Percentiles rank a stretch among this genome's conserved stretches.
phyloP scores from a whole-genome alignment of 352 stramenopile species.

The Pythium grandisporangium region DNA sequence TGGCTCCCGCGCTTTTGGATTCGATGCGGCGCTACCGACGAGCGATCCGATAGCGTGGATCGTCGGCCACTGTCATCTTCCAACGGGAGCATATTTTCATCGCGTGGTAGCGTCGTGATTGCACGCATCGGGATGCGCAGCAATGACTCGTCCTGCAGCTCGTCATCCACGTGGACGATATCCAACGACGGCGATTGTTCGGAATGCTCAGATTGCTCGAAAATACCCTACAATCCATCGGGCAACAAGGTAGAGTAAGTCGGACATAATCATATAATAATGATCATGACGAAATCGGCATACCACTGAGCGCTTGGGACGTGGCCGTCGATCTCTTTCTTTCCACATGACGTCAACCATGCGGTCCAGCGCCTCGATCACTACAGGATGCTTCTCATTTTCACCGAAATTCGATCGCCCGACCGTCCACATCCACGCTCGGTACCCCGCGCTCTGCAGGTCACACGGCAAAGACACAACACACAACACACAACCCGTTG shows the following conservation, averaged over 20 bases:
- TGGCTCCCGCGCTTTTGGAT: conserved; percentile 7
- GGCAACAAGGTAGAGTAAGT: no score
- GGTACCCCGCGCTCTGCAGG: conserved; percentile 48
- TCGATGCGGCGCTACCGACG: conserved; percentile 1
- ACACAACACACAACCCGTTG: not conserved
- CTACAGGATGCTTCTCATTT: conserved; percentile 71
- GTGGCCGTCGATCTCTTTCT: conserved; percentile 4
- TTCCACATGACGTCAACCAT: conserved; percentile 43
- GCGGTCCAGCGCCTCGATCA: conserved; percentile 59
- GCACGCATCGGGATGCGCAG: conserved; percentile 60
- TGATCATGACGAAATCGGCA: no score
- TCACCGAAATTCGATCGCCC: conserved; percentile 66
- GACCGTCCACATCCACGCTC: conserved; percentile 83
- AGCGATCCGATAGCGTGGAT: not conserved
- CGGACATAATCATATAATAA: no score
- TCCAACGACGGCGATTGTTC: no score
- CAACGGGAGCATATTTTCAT: conserved; percentile 37
- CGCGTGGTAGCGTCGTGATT: conserved; percentile 70
- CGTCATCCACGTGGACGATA: conserved; percentile 49
- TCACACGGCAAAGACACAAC: not conserved
- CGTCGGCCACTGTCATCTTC: conserved; percentile 27
- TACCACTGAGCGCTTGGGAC: no score
- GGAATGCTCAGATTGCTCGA: no score
- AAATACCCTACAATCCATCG: conserved; percentile 48
- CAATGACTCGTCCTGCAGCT: conserved; percentile 54